A percentile compares a stretch with the other conserved stretches of the same genome.
phyloP scores from a whole-genome alignment of 1,139 yeast genomes.

The Candida sp. region DNA sequence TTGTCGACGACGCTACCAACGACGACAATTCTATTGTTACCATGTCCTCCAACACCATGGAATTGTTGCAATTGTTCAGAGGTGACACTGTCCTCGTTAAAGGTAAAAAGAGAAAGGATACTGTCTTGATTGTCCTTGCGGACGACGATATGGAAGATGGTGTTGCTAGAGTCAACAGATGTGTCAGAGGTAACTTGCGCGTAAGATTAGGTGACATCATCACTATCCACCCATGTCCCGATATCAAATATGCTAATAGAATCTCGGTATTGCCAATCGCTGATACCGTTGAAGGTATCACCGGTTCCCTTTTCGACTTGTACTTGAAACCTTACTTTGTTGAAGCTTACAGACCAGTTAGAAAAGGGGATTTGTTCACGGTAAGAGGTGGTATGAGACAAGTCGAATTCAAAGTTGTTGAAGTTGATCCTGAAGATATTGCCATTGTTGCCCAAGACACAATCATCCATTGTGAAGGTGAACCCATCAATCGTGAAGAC shows the following conservation, averaged over 20 bases:
- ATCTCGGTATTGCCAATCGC: conserved; percentile 97
- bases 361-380: conserved; percentile 95
- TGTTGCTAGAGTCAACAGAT: conserved; percentile 89
- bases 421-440: conserved; percentile 95
- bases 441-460: conserved; percentile 99
- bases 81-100: conserved; percentile 98
- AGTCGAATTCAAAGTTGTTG: conserved; percentile 97
- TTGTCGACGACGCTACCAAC: conserved; percentile 96
- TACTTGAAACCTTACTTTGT: conserved; percentile 97
- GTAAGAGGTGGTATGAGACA: conserved; percentile 99
- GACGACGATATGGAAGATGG: conserved; percentile 98
- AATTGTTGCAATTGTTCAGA: conserved; percentile 87
- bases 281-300: conserved; percentile 96
- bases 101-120: conserved; percentile 98
- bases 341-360: conserved; percentile 98
- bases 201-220: conserved; percentile 93
- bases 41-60: conserved; percentile 95
- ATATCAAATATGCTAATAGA: conserved; percentile 90
- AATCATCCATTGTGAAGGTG: conserved; percentile 98
- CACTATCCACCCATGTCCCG: conserved; percentile 94
- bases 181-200: conserved; percentile 91
- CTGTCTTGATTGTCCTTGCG: conserved; percentile 93
- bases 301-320: conserved; percentile 97
- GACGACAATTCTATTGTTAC: conserved; percentile 98
- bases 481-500: conserved; percentile 98